Conservation (phyloP, 1,139 yeast genomes). For the Zygoascus meyerae region DNA sequence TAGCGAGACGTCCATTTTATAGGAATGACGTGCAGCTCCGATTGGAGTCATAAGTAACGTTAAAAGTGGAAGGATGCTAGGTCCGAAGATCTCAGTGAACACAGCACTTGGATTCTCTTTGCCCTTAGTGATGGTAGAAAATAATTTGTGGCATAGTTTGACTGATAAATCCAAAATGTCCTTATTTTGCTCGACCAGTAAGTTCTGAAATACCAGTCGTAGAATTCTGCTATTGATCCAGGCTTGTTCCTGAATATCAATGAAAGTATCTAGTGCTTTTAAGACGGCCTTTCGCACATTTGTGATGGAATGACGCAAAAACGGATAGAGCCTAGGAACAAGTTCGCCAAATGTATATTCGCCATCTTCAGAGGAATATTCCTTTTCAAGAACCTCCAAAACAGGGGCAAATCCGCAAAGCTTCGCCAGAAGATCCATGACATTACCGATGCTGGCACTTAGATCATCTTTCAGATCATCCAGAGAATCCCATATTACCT, state of each 20-base stretch:
- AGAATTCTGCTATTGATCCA: constrained; percentile 77
- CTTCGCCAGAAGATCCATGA: constrained; percentile 89
- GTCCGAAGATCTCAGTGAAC: constrained; percentile 24
- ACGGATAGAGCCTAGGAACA: constrained; percentile 91
- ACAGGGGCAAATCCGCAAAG: constrained; percentile 80
- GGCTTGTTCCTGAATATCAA: constrained; percentile 50
- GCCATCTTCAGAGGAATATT: constrained; percentile 43
- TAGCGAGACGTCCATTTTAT: constrained; percentile 69
- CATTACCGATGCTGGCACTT: constrained; percentile 91
- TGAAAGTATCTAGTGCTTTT: constrained; percentile 71
- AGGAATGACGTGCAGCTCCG: constrained; percentile 86
- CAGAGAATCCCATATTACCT: constrained; percentile 83
- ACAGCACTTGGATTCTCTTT: constrained; percentile 15
- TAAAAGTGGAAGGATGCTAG: constrained; percentile 57
- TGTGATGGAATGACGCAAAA: constrained; percentile 86
- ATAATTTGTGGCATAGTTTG: constrained; percentile 53
- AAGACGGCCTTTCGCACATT: constrained; percentile 88
- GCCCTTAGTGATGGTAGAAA: constrained; percentile 43
- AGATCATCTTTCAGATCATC: constrained; percentile 83
- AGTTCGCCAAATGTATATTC: constrained; percentile 60
- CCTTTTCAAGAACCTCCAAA: constrained; percentile 53
- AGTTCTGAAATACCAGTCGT: constrained; percentile 76
- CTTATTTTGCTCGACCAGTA: constrained; percentile 79
- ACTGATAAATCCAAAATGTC: constrained; percentile 63
- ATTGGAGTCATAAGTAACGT: constrained; percentile 85